Evolutionary conservation across 108 stramenopile species (phyloP), one percentile per base, ranked within the genome.

Genomic region (Cylindrotheca closterium): DNA sequence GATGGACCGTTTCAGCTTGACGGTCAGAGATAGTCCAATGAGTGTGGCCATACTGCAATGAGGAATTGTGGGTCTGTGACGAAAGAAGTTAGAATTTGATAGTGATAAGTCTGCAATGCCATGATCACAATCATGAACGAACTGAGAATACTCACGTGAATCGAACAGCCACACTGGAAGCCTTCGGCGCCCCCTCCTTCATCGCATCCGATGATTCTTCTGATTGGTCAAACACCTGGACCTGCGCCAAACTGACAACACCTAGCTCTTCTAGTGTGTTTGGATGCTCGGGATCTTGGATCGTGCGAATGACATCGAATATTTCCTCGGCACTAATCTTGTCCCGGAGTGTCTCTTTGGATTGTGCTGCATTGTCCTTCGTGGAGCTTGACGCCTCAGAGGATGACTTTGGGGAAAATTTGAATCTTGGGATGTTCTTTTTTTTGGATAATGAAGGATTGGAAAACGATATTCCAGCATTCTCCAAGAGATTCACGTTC

Each of bases 11-110:
- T 90, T 62, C 18, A 99, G 81, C 73, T 99, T 98, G 42, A 98
- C 97, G 42, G 91, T 78, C 24, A 99, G 55, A 58, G 95, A 95
- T 2, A 99, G 78, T 15, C 99, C 99, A 61, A 99, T 99, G 23
- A 98, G 70, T 4, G 99, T 99, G 0, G 98, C 98, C 99, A 99
- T 99, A 58, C 87, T 87, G 77, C 99, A 99, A 84, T 99, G 99
- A 22, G 99, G 97, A 52, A 75, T 75, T 37, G 67, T 66, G 17
- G 34, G 74, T 8, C 83, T 87, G 55, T 87, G 86, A 50, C 82
- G 81, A 25, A 92, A 74, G 46, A 74, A 25, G 23, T n/a, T n/a
- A n/a, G n/a, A n/a, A n/a, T n/a, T n/a, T n/a, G n/a, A n/a, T n/a
- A n/a, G n/a, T n/a, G n/a, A n/a, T n/a, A n/a, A n/a, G n/a, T n/a